phyloP scores from a whole-genome alignment of 2,329 filamentous ascomycete species.

The Davidsoniella virescens region DNA sequence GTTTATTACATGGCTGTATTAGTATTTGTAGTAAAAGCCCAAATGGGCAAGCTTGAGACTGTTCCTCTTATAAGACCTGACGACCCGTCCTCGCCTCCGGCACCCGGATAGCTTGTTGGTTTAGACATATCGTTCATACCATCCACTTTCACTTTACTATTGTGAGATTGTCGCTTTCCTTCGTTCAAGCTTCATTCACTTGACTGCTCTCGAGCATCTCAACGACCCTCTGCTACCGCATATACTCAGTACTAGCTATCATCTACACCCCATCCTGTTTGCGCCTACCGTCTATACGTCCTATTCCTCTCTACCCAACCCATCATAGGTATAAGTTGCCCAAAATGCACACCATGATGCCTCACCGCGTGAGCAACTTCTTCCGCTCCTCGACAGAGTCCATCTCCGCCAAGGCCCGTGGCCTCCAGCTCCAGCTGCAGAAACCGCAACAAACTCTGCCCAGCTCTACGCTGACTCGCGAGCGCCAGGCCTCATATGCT shows the following conservation, averaged over 20 bases:
- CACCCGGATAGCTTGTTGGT: too few relatives aligned
- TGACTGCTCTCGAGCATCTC: not conserved
- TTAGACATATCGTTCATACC: too few relatives aligned
- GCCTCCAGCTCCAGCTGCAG: conserved; percentile 7
- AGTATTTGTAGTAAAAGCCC: too few relatives aligned
- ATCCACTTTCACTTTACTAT: not conserved
- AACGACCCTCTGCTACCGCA: not conserved
- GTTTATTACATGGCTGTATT: too few relatives aligned
- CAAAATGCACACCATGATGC: conserved; percentile 24
- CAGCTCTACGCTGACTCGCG: conserved; percentile 6
- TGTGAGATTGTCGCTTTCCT: too few relatives aligned
- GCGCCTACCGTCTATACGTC: too few relatives aligned
- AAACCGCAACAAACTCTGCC: conserved; percentile 9
- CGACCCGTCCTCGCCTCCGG: too few relatives aligned
- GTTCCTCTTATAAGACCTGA: too few relatives aligned
- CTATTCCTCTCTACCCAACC: not conserved
- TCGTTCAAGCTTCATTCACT: not conserved
- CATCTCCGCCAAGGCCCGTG: conserved; percentile 19
- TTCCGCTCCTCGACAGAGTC: conserved; percentile 39
- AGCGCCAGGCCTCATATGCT: conserved; percentile 10
- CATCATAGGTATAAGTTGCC: conserved; percentile 13
- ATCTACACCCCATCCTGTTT: too few relatives aligned
- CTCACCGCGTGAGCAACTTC: conserved; percentile 41
- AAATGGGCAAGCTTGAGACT: too few relatives aligned
- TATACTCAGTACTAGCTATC: not conserved